phyloP scores from a whole-genome alignment of 139 green algal species.

The Chlorella sp. region DNA sequence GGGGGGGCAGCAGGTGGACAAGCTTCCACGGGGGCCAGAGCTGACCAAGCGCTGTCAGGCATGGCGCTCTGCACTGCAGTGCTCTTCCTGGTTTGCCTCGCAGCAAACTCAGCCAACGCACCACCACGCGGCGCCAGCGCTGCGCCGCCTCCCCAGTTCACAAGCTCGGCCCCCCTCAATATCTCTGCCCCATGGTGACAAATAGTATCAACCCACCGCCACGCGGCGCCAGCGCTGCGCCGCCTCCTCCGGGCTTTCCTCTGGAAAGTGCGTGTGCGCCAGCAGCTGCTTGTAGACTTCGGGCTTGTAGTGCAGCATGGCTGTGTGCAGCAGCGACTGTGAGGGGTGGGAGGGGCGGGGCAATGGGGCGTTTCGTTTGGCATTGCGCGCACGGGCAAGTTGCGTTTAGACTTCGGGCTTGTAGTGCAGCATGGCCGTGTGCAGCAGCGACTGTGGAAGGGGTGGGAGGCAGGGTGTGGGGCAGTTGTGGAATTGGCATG shows the following conservation, averaged over 20 bases:
- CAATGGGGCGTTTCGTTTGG: no score
- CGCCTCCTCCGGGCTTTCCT: neutral
- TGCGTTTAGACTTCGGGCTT: neutral
- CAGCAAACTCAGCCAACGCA: no score
- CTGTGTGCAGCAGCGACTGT: conserved; percentile 5
- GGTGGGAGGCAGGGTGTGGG: neutral
- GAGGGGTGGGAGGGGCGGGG: neutral
- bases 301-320: conserved; percentile 3
- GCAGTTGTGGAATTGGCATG: neutral
- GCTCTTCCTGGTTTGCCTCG: no score
- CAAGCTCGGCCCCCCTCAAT: no score
- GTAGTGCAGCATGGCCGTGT: conserved; percentile 2
- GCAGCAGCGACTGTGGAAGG: conserved; percentile 2
- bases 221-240: neutral
- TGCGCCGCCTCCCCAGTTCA: no score
- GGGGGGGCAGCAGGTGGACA: neutral
- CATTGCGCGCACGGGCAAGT: neutral
- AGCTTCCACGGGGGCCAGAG: no score
- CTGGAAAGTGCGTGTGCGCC: neutral
- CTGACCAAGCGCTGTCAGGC: no score
- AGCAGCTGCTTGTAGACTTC: conserved; percentile 2
- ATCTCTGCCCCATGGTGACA: no score
- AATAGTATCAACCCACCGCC: neutral
- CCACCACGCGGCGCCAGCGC: no score
- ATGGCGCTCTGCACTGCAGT: no score